phyloP scores from a whole-genome alignment of 148 eudicot genomes.

The Cornus kousa region DNA sequence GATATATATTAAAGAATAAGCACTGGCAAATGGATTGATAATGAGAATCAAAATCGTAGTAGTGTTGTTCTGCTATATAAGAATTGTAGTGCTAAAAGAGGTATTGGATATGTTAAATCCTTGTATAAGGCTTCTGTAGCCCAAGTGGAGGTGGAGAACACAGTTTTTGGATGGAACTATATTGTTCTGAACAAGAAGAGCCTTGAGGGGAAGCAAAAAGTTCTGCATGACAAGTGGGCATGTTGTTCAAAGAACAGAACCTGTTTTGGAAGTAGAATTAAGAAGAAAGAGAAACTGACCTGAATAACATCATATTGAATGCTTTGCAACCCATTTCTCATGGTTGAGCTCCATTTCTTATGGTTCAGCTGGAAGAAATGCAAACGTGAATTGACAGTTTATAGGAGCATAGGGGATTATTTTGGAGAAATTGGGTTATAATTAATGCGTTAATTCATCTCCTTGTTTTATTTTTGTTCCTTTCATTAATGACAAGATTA shows the following conservation, averaged over 20 bases:
- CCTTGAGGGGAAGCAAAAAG: no score
- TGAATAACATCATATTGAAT: background rate
- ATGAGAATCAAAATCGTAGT: background rate
- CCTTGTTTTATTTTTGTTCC: no score
- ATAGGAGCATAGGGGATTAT: background rate
- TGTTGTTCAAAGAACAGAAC: background rate
- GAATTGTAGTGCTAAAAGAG: conserved; percentile 5
- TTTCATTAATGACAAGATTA: no score
- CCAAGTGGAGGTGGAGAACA: background rate
- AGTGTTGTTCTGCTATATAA: background rate
- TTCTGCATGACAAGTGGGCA: background rate
- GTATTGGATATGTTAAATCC: background rate
- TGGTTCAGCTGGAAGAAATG: background rate
- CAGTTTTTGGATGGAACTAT: background rate
- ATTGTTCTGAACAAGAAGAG: background rate
- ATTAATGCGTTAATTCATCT: no score
- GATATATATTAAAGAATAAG: background rate
- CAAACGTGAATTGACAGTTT: background rate
- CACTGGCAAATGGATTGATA: background rate
- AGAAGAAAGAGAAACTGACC: background rate
- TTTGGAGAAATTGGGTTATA: background rate
- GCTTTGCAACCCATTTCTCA: background rate
- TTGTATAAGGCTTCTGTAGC: background rate
- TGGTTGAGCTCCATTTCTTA: background rate
- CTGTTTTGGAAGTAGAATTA: background rate